Conservation (phyloP, 176 grass and related monocot genomes). For the Aegilops speltoides region DNA sequence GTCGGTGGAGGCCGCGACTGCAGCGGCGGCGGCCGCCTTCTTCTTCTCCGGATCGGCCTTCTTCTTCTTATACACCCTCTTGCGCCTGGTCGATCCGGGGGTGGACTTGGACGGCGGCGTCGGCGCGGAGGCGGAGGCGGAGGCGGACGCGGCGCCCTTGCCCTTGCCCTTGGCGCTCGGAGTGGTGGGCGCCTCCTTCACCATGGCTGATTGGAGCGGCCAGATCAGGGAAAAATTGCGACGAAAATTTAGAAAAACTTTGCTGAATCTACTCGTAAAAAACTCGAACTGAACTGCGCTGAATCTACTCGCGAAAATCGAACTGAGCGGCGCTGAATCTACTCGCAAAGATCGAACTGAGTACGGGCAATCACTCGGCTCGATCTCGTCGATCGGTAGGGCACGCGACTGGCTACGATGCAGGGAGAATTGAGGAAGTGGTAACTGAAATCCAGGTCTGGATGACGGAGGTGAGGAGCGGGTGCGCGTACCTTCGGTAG, state of each 20-base stretch:
- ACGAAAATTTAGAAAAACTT: neutral
- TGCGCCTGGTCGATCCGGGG: neutral
- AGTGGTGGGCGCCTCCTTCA: constrained; percentile 31
- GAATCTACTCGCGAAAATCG: too few relatives aligned
- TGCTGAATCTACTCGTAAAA: neutral
- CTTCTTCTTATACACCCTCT: constrained; percentile 18
- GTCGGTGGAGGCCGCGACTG: neutral
- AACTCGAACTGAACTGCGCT: neutral
- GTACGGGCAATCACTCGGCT: neutral
- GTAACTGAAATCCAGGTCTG: neutral
- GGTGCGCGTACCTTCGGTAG: neutral
- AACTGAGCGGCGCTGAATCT: too few relatives aligned
- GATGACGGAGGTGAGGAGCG: neutral
- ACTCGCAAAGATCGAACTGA: too few relatives aligned
- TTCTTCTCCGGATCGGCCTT: constrained; percentile 16
- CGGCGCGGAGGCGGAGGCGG: neutral
- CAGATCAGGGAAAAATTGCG: neutral
- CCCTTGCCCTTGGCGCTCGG: constrained; percentile 21
- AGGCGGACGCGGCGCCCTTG: constrained; percentile 9
- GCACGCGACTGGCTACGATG: neutral
- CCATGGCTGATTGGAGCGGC: constrained; percentile 33
- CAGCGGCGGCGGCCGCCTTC: neutral
- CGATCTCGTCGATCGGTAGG: neutral
- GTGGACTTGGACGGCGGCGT: constrained; percentile 13
- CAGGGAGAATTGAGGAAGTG: neutral